A percentile compares a stretch with the other conserved stretches of the same genome.
Conservation (phyloP, 2,329 filamentous ascomycete species). For the Aschersonia sp. region DNA sequence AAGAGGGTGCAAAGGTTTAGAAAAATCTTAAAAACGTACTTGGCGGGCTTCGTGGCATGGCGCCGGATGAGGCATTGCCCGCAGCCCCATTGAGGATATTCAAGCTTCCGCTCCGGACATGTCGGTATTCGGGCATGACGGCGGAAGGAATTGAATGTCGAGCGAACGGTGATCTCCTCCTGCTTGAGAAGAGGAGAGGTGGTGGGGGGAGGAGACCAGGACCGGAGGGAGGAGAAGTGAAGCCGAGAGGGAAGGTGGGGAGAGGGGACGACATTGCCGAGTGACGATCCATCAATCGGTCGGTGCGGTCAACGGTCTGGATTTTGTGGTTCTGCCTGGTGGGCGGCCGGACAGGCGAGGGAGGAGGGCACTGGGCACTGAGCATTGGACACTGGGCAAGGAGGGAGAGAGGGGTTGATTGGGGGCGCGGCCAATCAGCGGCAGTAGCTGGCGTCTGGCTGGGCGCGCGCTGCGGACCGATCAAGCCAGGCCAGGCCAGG, state of each 20-base stretch:
- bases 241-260: constrained; percentile 3
- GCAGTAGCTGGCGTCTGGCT: neutral
- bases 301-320: neutral
- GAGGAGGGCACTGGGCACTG: too few relatives aligned
- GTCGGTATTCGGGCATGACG: constrained; percentile 37
- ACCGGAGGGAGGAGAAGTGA: constrained; percentile 2
- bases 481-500: neutral
- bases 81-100: constrained; percentile 27
- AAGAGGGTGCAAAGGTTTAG: neutral
- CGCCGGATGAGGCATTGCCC: constrained; percentile 8
- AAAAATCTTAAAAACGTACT: constrained; percentile 20
- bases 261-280: constrained; percentile 5
- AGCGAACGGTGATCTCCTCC: constrained; percentile 1
- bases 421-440: neutral
- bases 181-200: constrained; percentile 3
- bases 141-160: constrained; percentile 5
- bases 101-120: constrained; percentile 43
- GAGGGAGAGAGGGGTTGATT: neutral
- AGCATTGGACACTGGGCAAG: neutral
- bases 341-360: neutral
- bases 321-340: neutral
- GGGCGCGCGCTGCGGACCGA: neutral
- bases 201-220: constrained; percentile 3
- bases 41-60: constrained; percentile 43
- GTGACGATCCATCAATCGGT: constrained; percentile 1